These are phyloP conservation scores for Ensete glaucum DNA, from an alignment of 176 grass and related monocot species.

Conservation along the genomic window DNA sequence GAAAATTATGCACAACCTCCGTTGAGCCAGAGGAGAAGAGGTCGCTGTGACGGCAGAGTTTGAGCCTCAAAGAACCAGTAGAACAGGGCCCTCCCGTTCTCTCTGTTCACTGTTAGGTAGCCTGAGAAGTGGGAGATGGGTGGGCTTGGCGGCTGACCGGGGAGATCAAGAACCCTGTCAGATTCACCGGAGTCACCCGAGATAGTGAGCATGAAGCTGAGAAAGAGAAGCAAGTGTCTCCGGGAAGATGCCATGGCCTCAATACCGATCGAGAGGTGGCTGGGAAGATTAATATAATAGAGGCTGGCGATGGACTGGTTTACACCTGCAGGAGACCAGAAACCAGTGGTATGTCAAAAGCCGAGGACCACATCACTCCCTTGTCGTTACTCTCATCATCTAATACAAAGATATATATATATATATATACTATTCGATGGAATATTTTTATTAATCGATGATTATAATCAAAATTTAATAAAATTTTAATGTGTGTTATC, in stretches of 20 bases:
- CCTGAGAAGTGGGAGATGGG: conserved; percentile 21
- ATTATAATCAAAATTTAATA: too few species aligned
- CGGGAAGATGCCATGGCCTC: not conserved
- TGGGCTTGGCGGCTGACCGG: conserved; percentile 16
- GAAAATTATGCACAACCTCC: conserved; percentile 33
- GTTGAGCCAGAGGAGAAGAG: conserved; percentile 79
- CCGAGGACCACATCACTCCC: too few species aligned
- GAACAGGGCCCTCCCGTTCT: conserved; percentile 19
- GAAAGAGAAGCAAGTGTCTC: not conserved
- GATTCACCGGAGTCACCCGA: not conserved
- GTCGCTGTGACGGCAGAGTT: conserved; percentile 28
- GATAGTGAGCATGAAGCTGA: not conserved
- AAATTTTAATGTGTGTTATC: too few species aligned
- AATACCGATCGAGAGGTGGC: not conserved
- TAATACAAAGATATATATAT: too few species aligned
- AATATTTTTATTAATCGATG: too few species aligned
- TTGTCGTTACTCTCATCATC: too few species aligned
- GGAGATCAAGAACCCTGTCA: conserved; percentile 25
- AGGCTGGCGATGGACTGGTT: not conserved
- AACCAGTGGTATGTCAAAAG: too few species aligned
- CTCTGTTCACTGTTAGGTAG: conserved; percentile 15
- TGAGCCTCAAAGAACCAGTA: conserved; percentile 77
- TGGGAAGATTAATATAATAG: not conserved
- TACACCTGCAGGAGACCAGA: too few species aligned
- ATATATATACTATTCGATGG: too few species aligned